Conservation (phyloP, 805 yeast species). For the Lipomyces kockii region DNA sequence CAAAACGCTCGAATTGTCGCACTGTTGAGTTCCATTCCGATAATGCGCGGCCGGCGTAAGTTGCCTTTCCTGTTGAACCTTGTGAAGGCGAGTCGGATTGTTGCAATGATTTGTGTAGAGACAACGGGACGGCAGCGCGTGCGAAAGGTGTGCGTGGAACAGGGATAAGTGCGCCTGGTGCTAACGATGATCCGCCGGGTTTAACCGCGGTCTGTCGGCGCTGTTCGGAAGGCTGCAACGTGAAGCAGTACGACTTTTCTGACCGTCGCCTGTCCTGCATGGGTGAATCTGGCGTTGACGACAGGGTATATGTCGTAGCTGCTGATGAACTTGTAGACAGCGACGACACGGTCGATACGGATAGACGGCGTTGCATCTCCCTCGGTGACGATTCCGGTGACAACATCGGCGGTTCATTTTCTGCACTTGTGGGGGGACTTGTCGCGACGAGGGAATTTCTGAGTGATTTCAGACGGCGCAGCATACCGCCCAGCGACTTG, state of each 20-base stretch:
- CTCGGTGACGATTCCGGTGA: background rate
- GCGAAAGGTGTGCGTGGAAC: slow-evolving; percentile 28
- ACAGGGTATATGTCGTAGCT: background rate
- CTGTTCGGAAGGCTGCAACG: slow-evolving; percentile 24
- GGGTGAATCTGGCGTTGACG: background rate
- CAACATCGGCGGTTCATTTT: background rate
- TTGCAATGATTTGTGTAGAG: background rate
- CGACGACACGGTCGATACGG: slow-evolving; percentile 2
- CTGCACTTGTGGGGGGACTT: background rate
- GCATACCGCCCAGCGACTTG: slow-evolving; percentile 15
- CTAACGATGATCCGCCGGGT: background rate
- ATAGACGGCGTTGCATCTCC: background rate
- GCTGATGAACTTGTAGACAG: background rate
- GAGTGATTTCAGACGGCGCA: slow-evolving; percentile 15
- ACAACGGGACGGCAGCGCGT: background rate
- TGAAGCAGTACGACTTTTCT: slow-evolving; percentile 28
- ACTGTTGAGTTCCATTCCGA: slow-evolving; percentile 49
- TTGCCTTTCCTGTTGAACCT: slow-evolving; percentile 11
- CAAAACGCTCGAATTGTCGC: slow-evolving; percentile 47
- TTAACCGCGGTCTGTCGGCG: slow-evolving; percentile 2
- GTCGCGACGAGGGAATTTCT: background rate
- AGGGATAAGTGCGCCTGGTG: slow-evolving; percentile 14
- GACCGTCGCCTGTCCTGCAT: background rate
- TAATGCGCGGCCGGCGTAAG: slow-evolving; percentile 48
- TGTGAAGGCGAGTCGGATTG: background rate